phyloP scores from a whole-genome alignment of 352 stramenopile species.

The Phytophthora kernoviae region DNA sequence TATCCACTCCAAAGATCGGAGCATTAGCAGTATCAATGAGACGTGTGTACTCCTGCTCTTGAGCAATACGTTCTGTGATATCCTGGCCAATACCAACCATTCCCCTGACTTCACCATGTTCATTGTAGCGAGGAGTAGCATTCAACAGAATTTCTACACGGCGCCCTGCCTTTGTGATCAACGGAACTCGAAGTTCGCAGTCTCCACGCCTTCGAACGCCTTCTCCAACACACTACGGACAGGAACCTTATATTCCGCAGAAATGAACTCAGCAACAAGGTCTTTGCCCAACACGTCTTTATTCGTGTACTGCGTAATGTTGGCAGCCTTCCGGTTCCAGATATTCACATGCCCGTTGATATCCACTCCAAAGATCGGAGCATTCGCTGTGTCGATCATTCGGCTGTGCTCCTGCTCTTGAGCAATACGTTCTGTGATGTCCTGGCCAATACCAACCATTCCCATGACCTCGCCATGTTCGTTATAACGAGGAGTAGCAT shows the following conservation, averaged over 20 bases:
- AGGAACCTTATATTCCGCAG: slow-evolving; percentile 43
- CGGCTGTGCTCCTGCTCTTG: slow-evolving; percentile 15
- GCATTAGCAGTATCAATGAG: too few species aligned
- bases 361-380: slow-evolving; percentile 66
- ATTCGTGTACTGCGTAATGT: slow-evolving; percentile 76
- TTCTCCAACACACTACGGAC: slow-evolving; percentile 53
- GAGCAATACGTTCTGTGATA: too few species aligned
- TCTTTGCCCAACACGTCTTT: slow-evolving; percentile 77
- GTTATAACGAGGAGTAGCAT: slow-evolving; percentile 24
- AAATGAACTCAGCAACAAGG: slow-evolving; percentile 67
- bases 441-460: slow-evolving; percentile 17
- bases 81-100: too few species aligned
- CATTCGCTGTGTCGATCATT: slow-evolving; percentile 29
- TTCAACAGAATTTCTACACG: slow-evolving; percentile 22
- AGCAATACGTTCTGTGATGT: slow-evolving; percentile 13
- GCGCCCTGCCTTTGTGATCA: slow-evolving; percentile 51
- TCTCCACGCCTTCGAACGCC: slow-evolving; percentile 43
- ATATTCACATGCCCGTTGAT: slow-evolving; percentile 59
- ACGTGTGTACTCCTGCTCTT: too few species aligned
- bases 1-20: too few species aligned
- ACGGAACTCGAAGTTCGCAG: slow-evolving; percentile 64
- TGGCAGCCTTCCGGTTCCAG: slow-evolving; percentile 80
- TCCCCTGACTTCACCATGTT: too few species aligned
- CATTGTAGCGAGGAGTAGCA: too few species aligned
- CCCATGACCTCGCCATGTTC: slow-evolving; percentile 17